These are phyloP conservation scores for Candida tibetensis DNA, from an alignment of 805 yeast species.

Conservation along the genomic window DNA sequence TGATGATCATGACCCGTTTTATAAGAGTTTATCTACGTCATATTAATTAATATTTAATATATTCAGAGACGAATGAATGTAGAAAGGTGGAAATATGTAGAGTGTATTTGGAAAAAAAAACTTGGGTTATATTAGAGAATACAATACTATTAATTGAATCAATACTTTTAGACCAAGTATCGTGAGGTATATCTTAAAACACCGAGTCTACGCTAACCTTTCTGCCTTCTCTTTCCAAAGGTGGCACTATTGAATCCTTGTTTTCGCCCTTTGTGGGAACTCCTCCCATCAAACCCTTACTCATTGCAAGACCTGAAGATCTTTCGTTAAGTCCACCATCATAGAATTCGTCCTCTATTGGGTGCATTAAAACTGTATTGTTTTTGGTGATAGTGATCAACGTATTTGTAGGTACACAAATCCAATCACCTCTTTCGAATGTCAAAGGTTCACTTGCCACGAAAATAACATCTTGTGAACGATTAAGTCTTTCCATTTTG, in stretches of 20 bases:
- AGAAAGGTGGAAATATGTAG: background rate
- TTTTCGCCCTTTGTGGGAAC: conserved; percentile 58
- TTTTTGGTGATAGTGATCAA: conserved; percentile 68
- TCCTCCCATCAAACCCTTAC: conserved; percentile 91
- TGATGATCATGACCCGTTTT: background rate
- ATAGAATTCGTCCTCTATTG: conserved; percentile 85
- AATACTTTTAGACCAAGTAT: too few species aligned
- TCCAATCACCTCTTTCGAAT: conserved; percentile 97
- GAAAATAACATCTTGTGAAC: conserved; percentile 93
- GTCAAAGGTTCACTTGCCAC: conserved; percentile 96
- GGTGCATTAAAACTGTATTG: conserved; percentile 87
- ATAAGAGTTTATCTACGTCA: background rate
- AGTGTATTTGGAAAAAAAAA: background rate
- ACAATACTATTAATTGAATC: too few species aligned
- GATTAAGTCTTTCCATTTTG: conserved; percentile 88
- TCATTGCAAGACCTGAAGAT: conserved; percentile 77
- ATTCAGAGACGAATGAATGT: conserved; percentile 1
- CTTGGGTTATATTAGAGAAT: too few species aligned
- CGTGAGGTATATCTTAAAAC: too few species aligned
- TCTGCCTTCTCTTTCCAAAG: conserved; percentile 38
- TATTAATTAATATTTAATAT: background rate
- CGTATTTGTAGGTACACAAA: conserved; percentile 92
- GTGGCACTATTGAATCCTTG: conserved; percentile 21
- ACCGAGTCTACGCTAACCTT: conserved; percentile 10
- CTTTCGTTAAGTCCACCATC: conserved; percentile 67